Percentiles rank a stretch among this genome's conserved stretches.
phyloP scores from a whole-genome alignment of 805 yeast species.

The Phaffomyces opuntiae region DNA sequence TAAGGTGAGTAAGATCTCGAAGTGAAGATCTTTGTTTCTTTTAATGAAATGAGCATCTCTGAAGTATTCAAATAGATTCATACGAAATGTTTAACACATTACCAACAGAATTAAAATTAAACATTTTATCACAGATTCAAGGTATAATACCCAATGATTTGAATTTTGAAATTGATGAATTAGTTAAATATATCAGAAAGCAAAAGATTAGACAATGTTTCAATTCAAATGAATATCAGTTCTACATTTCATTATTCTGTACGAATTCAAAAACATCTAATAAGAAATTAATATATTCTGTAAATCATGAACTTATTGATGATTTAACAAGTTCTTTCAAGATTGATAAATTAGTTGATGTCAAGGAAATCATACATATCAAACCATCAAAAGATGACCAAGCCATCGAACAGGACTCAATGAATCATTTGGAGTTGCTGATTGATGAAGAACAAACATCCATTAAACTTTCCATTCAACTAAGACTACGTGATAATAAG shows the following conservation, averaged over 20 bases:
- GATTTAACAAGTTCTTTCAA: background rate
- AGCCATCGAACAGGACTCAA: background rate
- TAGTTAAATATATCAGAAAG: background rate
- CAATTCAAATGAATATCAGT: background rate
- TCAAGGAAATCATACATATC: conserved; percentile 5
- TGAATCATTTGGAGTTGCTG: conserved; percentile 11
- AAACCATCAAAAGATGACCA: background rate
- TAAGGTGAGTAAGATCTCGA: too few relatives aligned
- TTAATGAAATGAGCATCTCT: too few relatives aligned
- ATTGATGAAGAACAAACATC: conserved; percentile 12
- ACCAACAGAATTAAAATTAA: conserved; percentile 12
- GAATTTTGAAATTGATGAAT: background rate
- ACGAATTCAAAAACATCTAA: conserved; percentile 4
- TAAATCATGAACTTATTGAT: background rate
- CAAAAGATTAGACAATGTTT: background rate
- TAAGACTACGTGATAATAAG: background rate
- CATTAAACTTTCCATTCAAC: conserved; percentile 6
- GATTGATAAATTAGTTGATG: conserved; percentile 1
- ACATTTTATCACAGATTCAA: conserved; percentile 9
- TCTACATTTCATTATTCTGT: conserved; percentile 6
- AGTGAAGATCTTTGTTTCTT: too few relatives aligned
- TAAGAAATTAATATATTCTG: conserved; percentile 5
- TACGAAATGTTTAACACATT: background rate
- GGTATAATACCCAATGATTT: background rate
- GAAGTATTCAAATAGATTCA: too few relatives aligned